Conservation (phyloP, 164 flowering plant species). For the Kalanchoe fedtschenkoi region DNA sequence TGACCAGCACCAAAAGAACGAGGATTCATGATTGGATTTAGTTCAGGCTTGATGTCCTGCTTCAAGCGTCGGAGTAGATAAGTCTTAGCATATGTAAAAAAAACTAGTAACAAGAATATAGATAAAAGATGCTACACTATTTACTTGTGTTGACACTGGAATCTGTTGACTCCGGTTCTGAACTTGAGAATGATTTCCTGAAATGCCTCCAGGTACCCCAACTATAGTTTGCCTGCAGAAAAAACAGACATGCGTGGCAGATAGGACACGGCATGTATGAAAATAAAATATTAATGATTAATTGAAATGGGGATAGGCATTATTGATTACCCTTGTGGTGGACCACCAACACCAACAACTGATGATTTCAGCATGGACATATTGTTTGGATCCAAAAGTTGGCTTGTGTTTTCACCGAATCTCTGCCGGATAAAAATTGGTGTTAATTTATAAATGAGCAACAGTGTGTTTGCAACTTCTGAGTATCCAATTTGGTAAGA, state of each 20-base stretch:
- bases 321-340: neutral
- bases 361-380: constrained; percentile 58
- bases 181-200: constrained; percentile 53
- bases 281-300: neutral
- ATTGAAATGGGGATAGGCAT: neutral
- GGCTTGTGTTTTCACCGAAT: constrained; percentile 54
- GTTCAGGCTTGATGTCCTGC: constrained; percentile 63
- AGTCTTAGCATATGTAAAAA: neutral
- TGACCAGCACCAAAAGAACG: constrained; percentile 40
- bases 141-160: constrained; percentile 53
- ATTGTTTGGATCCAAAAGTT: constrained; percentile 66
- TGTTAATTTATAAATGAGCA: neutral
- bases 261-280: neutral
- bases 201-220: constrained; percentile 51
- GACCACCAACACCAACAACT: constrained; percentile 36
- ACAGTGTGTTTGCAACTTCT: neutral
- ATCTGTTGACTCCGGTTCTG: constrained; percentile 69
- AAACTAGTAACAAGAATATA: neutral
- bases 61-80: constrained; percentile 8
- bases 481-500: neutral
- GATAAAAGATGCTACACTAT: neutral
- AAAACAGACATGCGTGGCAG: neutral
- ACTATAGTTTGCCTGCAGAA: constrained; percentile 64
- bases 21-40: constrained; percentile 52
- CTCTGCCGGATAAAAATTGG: constrained; percentile 41